These are phyloP conservation scores for Trichomonas vaginalis DNA, from an alignment of 208 protist species.

Conservation along the genomic window DNA sequence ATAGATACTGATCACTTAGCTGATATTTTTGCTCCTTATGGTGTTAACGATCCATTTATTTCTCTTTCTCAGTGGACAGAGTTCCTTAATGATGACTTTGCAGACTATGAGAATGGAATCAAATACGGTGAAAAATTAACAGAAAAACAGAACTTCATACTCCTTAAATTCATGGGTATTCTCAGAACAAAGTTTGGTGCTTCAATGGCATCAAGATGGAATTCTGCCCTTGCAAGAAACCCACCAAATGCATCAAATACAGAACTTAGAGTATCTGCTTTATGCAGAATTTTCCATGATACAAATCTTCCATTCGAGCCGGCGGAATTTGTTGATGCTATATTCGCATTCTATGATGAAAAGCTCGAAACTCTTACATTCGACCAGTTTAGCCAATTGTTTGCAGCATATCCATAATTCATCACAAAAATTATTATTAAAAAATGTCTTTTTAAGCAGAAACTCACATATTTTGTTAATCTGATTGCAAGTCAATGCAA, in stretches of 20 bases:
- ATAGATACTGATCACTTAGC: neutral
- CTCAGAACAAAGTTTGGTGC: neutral
- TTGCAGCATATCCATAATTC: neutral
- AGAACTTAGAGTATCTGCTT: neutral
- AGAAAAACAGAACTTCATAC: neutral
- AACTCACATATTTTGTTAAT: too few species aligned
- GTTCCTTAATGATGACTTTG: slow-evolving; percentile 13
- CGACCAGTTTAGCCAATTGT: neutral
- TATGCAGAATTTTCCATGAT: neutral
- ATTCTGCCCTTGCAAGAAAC: neutral
- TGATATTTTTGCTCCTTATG: neutral
- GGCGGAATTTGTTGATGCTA: neutral
- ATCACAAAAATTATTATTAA: too few species aligned
- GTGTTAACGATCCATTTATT: neutral
- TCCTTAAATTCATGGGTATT: neutral
- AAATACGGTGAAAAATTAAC: neutral
- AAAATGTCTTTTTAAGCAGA: too few species aligned
- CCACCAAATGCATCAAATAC: neutral
- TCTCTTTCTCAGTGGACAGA: neutral
- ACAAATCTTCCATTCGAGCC: neutral
- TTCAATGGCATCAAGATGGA: neutral
- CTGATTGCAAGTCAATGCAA: too few species aligned
- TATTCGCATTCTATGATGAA: neutral
- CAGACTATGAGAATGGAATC: neutral
- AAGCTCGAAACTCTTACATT: neutral